Evolutionary conservation across 2,329 filamentous ascomycete species (phyloP), one percentile per base, ranked within the genome.

Genomic region (Botrytis porri): DNA sequence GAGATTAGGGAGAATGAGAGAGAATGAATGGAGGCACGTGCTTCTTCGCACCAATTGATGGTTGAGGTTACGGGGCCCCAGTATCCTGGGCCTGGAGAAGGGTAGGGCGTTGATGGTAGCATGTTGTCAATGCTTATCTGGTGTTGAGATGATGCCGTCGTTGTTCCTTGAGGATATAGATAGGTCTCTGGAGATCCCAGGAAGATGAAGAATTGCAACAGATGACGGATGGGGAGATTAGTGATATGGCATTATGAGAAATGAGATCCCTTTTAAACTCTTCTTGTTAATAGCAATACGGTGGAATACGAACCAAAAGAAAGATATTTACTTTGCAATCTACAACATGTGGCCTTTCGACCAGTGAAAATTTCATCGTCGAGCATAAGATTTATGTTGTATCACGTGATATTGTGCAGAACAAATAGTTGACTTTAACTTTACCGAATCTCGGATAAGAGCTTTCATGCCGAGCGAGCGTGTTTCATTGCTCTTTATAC

Each of bases 1-100:
- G 41, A 37, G 41, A 35, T 8, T 4, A 18, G 1, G 29, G 14
- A 35, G n/a, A 25, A 18, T 18, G 8, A 2, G 29, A 29, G 22
- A 25, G 29, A 45, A 65, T 48, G 29, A 14, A 25, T 20, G 8
- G 18, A 10, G 12, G 5, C n/a, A 65, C 63, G 63, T 32, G 41
- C 63, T 65, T 65, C 63, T 65, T 65, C 63, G 20, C 63, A 65
- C 63, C 63, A 65, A n/a, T 65, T 65, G 20, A 65, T 65, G 20
- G 63, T 65, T 32, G 63, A 65, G 22, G 63, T 65, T 14, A 65
- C 63, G 1, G 63, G 63, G 4, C 63, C 63, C 63, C 63, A 65
- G 29, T 65, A 65, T 16, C 63, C 63, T 25, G 63, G 29, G 29
- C 63, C 63, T 0, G 63, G 1, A 14, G 63, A 16, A 25, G 63